A percentile compares a stretch with the other conserved stretches of the same genome.
Evolutionary conservation across 2,329 filamentous ascomycete species (phyloP).

Genomic region (Talaromyces sp.): DNA sequence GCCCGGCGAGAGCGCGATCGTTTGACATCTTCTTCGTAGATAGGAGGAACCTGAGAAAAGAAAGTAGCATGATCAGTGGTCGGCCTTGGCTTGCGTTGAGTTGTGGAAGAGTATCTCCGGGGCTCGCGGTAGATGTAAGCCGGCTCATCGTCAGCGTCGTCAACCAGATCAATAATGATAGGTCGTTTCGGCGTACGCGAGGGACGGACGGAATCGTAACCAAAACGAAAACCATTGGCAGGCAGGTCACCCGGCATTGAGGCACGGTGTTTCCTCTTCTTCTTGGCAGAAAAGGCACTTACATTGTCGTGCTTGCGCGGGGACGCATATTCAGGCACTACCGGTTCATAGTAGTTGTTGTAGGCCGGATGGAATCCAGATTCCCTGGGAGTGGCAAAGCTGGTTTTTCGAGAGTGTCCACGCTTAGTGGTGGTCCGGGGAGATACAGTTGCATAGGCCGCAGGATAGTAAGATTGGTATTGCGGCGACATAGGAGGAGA

Average conservation of each 20-base stretch:
- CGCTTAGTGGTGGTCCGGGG: slow-evolving; percentile 42
- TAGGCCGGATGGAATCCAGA: slow-evolving; percentile 43
- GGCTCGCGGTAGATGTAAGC: slow-evolving; percentile 43
- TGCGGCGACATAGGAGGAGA: slow-evolving; percentile 49
- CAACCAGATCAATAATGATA: slow-evolving; percentile 54
- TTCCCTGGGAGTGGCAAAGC: slow-evolving; percentile 45
- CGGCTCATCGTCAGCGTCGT: slow-evolving; percentile 50
- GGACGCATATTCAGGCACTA: slow-evolving; percentile 46
- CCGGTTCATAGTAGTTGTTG: slow-evolving; percentile 43
- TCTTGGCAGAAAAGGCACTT: slow-evolving; percentile 55
- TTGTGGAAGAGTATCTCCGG: slow-evolving; percentile 17
- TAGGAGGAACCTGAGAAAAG: slow-evolving; percentile 48
- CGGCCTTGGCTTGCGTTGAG: slow-evolving; percentile 24
- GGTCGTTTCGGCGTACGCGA: slow-evolving; percentile 46
- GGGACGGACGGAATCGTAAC: slow-evolving; percentile 29
- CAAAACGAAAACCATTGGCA: slow-evolving; percentile 25
- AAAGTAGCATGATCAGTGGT: slow-evolving; percentile 50
- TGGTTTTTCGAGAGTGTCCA: slow-evolving; percentile 53
- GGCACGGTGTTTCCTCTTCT: slow-evolving; percentile 34
- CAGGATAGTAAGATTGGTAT: slow-evolving; percentile 48
- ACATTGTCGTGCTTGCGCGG: slow-evolving; percentile 59
- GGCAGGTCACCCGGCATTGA: slow-evolving; percentile 41
- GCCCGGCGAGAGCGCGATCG: slow-evolving; percentile 51
- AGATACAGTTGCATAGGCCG: slow-evolving; percentile 49
- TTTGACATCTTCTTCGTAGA: slow-evolving; percentile 52